Evolutionary conservation across 169 alveolate species (phyloP).

Genomic region (Eimeria sp.): DNA sequence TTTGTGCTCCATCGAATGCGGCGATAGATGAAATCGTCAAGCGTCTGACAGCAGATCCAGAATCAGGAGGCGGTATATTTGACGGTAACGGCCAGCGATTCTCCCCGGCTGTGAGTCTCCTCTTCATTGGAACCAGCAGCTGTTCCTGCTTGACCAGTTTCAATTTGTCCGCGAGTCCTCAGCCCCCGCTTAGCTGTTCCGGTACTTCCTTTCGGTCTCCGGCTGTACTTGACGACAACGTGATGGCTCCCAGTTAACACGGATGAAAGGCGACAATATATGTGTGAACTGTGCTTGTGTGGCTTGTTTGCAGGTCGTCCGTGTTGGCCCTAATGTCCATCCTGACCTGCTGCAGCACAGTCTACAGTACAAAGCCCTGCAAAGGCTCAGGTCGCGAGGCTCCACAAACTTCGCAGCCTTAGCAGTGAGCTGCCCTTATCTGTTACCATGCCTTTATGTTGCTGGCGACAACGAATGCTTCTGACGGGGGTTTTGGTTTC

Average conservation of each 20-base stretch:
- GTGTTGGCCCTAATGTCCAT: slow-evolving; percentile 96
- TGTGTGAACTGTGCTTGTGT: background rate
- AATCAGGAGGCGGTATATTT: slow-evolving; percentile 92
- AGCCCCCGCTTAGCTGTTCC: background rate
- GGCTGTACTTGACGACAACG: background rate
- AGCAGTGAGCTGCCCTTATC: slow-evolving; percentile 29
- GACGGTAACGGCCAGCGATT: slow-evolving; percentile 90
- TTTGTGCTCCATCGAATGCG: slow-evolving; percentile 99
- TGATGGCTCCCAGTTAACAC: background rate
- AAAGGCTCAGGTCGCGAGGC: slow-evolving; percentile 85
- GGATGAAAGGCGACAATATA: background rate
- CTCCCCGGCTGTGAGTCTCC: slow-evolving; percentile 88
- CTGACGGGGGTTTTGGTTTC: background rate
- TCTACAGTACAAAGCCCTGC: slow-evolving; percentile 90
- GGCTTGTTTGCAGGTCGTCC: slow-evolving; percentile 87
- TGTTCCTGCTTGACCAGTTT: background rate
- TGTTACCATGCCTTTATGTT: background rate
- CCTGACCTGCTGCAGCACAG: slow-evolving; percentile 93
- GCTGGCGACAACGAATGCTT: background rate
- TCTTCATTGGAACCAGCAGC: background rate
- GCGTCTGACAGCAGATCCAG: slow-evolving; percentile 88
- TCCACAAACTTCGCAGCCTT: slow-evolving; percentile 71
- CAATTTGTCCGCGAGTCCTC: background rate
- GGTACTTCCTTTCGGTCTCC: background rate
- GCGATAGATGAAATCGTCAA: slow-evolving; percentile 99